Evolutionary conservation across 768 basidiomycete genomes (phyloP).

Genomic region (Trichaptum fuscoviolaceum): DNA sequence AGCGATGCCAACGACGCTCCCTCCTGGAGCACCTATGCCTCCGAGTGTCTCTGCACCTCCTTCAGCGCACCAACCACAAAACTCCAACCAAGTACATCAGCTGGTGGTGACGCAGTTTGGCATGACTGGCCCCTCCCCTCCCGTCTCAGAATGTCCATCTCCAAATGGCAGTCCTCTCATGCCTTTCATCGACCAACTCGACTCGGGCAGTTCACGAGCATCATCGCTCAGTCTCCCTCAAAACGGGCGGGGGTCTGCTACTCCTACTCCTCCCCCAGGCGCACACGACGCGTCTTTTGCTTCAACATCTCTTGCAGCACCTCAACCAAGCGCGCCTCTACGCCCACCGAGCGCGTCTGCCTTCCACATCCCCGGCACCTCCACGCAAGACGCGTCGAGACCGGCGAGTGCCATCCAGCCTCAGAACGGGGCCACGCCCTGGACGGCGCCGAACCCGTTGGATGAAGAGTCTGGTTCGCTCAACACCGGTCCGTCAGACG

Average conservation of each 20-base stretch:
- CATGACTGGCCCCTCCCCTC: constrained; percentile 2
- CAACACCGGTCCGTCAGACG: not conserved
- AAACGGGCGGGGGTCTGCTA: constrained; percentile 2
- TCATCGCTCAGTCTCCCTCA: not conserved
- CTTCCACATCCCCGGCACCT: not conserved
- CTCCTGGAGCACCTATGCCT: not conserved
- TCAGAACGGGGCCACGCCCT: too few relatives aligned
- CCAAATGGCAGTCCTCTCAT: not conserved
- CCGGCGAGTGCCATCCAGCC: not conserved
- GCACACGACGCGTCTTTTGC: not conserved
- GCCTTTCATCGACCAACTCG: not conserved
- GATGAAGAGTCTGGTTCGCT: not conserved
- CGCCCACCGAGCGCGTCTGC: constrained; percentile 2
- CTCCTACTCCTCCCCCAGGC: constrained; percentile 8
- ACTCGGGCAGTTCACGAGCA: not conserved
- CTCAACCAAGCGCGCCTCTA: constrained; percentile 7
- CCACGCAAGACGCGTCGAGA: not conserved
- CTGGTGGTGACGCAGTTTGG: constrained; percentile 5
- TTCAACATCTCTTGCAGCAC: constrained; percentile 7
- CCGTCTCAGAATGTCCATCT: constrained; percentile 1
- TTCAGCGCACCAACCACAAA: not conserved
- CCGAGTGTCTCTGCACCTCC: too few relatives aligned
- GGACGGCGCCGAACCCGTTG: not conserved
- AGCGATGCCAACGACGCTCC: not conserved
- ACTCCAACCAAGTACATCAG: not conserved